Conservation (phyloP, 441 rosid species). For the Corymbia calophylla region DNA sequence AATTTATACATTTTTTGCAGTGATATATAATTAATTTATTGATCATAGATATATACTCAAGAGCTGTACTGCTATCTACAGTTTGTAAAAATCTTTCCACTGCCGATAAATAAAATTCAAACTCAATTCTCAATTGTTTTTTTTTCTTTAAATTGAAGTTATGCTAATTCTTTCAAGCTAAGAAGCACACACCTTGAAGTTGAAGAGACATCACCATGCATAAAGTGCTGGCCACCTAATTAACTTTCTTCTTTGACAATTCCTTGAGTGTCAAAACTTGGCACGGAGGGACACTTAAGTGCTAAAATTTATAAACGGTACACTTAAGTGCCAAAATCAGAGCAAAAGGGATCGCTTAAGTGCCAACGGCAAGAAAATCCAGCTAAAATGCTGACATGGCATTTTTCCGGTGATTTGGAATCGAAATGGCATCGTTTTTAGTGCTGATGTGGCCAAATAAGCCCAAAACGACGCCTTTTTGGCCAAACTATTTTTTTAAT, state of each 20-base stretch:
- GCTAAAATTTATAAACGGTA: too few species aligned
- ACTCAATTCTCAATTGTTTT: neutral
- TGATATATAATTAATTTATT: neutral
- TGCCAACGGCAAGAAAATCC: too few species aligned
- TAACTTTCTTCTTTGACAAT: neutral
- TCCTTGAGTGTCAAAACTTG: too few species aligned
- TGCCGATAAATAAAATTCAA: neutral
- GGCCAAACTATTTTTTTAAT: too few species aligned
- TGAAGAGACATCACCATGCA: neutral
- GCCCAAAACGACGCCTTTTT: too few species aligned
- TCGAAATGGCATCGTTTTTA: too few species aligned
- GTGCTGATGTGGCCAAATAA: too few species aligned
- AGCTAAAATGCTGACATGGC: too few species aligned
- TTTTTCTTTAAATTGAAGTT: neutral
- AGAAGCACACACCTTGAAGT: neutral
- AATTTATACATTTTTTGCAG: neutral
- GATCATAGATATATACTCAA: neutral
- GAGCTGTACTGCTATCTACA: neutral
- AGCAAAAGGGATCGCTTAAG: too few species aligned
- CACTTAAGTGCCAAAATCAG: too few species aligned
- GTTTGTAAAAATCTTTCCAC: neutral
- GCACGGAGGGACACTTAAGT: too few species aligned
- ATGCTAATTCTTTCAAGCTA: neutral
- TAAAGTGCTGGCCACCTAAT: neutral
- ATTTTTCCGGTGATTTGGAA: too few species aligned